Conservation (phyloP, 306 rosid species). For the Cucumis cinereus region DNA sequence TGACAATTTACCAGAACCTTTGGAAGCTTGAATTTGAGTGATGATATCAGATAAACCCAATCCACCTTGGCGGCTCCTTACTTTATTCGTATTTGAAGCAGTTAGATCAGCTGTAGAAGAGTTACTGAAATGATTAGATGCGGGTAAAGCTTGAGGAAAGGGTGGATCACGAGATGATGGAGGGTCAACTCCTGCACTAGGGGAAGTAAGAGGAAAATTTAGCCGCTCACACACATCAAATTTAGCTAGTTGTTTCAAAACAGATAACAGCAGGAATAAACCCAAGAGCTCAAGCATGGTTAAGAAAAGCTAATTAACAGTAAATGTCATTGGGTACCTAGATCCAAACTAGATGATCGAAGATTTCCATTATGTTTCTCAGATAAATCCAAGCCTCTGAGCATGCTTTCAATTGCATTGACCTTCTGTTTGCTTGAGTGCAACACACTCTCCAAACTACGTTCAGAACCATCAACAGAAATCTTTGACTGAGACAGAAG, state of each 20-base stretch:
- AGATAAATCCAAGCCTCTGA: constrained; percentile 88
- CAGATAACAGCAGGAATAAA: background rate
- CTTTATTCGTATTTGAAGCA: constrained; percentile 45
- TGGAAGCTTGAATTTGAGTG: constrained; percentile 94
- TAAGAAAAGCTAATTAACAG: constrained; percentile 15
- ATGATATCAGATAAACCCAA: constrained; percentile 84
- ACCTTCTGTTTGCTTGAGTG: constrained; percentile 98
- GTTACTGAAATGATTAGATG: constrained; percentile 56
- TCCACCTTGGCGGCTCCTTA: constrained; percentile 67
- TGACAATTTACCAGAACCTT: constrained; percentile 53
- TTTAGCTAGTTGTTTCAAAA: background rate
- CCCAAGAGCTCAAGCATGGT: constrained; percentile 10
- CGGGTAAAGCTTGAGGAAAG: constrained; percentile 75
- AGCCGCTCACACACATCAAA: constrained; percentile 52
- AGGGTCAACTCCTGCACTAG: constrained; percentile 99
- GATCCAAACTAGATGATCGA: constrained; percentile 89
- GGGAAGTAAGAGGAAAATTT: constrained; percentile 60
- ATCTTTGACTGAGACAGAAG: constrained; percentile 67
- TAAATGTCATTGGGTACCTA: constrained; percentile 62
- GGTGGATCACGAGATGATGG: constrained; percentile 99
- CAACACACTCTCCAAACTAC: constrained; percentile 90
- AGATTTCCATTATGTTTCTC: constrained; percentile 61
- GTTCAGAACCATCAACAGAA: constrained; percentile 59
- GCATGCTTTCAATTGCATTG: constrained; percentile 97
- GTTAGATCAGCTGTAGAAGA: constrained; percentile 48